Conservation (phyloP, 345 rosid species). For the Zanthoxylum bungeanum region DNA sequence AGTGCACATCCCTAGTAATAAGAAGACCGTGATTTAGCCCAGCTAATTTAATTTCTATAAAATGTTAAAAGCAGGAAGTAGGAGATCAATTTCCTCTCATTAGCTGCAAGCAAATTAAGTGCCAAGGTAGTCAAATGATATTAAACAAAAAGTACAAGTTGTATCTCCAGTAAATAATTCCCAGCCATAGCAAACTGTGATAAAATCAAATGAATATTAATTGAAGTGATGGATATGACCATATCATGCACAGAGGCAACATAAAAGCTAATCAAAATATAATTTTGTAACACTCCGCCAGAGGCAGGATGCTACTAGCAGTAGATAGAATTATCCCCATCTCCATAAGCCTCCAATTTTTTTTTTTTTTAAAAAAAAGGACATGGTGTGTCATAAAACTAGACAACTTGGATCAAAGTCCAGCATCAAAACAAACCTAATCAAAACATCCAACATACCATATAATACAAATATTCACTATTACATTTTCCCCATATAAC, state of each 20-base stretch:
- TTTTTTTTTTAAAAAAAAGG: too few relatives aligned
- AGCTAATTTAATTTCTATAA: not conserved
- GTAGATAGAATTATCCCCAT: too few relatives aligned
- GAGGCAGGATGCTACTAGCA: too few relatives aligned
- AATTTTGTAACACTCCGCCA: too few relatives aligned
- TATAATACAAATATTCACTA: too few relatives aligned
- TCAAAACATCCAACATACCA: too few relatives aligned
- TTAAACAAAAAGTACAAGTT: not conserved
- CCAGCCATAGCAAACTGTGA: not conserved
- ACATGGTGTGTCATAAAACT: too few relatives aligned
- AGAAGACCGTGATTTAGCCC: not conserved
- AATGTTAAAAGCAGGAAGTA: not conserved
- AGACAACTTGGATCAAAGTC: too few relatives aligned
- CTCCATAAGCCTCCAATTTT: too few relatives aligned
- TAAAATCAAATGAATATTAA: not conserved
- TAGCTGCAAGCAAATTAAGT: not conserved
- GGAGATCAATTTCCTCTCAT: not conserved
- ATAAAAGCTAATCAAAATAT: not conserved
- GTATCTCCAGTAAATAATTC: not conserved
- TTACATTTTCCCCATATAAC: too few relatives aligned
- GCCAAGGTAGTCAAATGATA: not conserved
- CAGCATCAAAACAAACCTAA: too few relatives aligned
- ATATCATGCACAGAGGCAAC: not conserved
- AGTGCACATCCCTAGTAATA: not conserved
- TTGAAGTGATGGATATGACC: not conserved